phyloP scores from a whole-genome alignment of 495 filamentous ascomycete species.

The Tetracladium marchalianum region DNA sequence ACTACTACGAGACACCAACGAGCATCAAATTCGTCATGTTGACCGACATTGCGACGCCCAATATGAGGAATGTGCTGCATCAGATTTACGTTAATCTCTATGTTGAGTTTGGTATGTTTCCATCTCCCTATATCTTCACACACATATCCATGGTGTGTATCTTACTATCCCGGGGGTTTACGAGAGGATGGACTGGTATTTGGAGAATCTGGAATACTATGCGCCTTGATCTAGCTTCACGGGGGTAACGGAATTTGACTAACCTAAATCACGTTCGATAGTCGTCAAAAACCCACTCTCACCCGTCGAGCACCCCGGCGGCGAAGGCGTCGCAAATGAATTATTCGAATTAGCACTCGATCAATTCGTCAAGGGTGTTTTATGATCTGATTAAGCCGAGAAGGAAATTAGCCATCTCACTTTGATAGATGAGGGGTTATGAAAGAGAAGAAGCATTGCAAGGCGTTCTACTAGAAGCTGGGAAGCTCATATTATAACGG shows the following conservation, averaged over 20 bases:
- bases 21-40: slow-evolving; percentile 95
- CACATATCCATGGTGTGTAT: too few species aligned
- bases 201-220: too few species aligned
- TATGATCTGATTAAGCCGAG: slow-evolving; percentile 5
- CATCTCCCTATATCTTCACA: background rate
- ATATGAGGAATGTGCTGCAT: slow-evolving; percentile 85
- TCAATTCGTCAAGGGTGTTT: slow-evolving; percentile 54
- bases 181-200: too few species aligned
- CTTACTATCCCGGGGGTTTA: too few species aligned
- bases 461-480: too few species aligned
- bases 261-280: slow-evolving; percentile 23
- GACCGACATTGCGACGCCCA: slow-evolving; percentile 80
- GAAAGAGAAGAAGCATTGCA: too few species aligned
- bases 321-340: slow-evolving; percentile 85
- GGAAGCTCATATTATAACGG: too few species aligned
- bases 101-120: slow-evolving; percentile 74
- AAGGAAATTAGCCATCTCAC: too few species aligned
- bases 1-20: slow-evolving; percentile 97
- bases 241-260: slow-evolving; percentile 3
- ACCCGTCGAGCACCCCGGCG: slow-evolving; percentile 79
- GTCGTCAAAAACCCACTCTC: slow-evolving; percentile 93
- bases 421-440: too few species aligned
- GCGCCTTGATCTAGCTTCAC: too few species aligned
- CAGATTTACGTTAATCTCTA: slow-evolving; percentile 98
- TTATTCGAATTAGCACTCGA: slow-evolving; percentile 89